These are phyloP conservation scores for Fusarium duplospermum DNA, from an alignment of 2,329 filamentous ascomycete genomes.

Conservation along the genomic window DNA sequence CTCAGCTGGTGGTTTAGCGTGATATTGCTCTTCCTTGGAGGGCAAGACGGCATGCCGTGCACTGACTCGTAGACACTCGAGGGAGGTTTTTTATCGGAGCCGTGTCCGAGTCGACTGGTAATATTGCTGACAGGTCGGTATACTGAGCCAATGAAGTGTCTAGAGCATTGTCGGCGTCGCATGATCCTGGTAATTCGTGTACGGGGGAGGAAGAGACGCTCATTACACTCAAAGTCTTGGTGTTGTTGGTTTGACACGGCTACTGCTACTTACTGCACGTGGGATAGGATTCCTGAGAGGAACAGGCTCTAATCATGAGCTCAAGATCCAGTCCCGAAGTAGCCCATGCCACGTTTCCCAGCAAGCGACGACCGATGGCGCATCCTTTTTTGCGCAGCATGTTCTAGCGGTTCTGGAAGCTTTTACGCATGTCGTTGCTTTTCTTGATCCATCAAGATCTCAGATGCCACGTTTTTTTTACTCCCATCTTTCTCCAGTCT, in stretches of 20 bases:
- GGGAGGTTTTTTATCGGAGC: not conserved
- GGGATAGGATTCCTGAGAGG: conserved; percentile 7
- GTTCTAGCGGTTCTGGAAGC: conserved; percentile 2
- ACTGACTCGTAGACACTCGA: conserved; percentile 3
- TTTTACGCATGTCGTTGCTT: conserved; percentile 10
- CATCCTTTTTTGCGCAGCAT: not conserved
- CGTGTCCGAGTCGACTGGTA: not conserved
- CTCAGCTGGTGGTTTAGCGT: not conserved
- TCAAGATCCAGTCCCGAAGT: conserved; percentile 34
- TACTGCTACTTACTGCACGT: conserved; percentile 15
- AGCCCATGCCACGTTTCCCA: conserved; percentile 2
- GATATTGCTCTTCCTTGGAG: not conserved
- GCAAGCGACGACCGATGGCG: conserved; percentile 1
- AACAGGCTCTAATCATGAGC: conserved; percentile 29
- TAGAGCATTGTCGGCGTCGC: not conserved
- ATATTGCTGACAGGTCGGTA: conserved; percentile 1
- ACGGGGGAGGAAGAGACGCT: not conserved
- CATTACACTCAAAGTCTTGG: not conserved
- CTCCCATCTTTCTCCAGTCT: conserved; percentile 1
- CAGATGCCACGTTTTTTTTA: not conserved
- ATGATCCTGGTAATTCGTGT: conserved; percentile 1
- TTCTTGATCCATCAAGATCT: not conserved
- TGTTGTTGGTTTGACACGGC: not conserved
- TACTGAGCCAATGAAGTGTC: not conserved
- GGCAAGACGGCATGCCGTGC: not conserved